A percentile compares a stretch with the other conserved stretches of the same genome.
Conservation (phyloP, 768 basidiomycete genomes). For the Mycena crocata region DNA sequence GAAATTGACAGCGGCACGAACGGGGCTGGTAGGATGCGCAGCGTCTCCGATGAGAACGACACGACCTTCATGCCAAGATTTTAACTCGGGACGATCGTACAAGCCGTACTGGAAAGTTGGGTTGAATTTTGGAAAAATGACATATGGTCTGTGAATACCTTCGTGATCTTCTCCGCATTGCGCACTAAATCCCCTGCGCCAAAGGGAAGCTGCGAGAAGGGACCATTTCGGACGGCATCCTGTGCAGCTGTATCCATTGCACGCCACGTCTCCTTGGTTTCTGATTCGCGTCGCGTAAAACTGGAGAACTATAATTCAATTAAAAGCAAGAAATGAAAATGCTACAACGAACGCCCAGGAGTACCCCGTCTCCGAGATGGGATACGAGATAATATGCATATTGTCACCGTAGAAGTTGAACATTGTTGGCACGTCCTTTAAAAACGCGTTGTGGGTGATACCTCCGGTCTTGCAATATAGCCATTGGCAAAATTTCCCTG, state of each 20-base stretch:
- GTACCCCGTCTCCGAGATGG: conserved; percentile 41
- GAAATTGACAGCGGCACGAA: conserved; percentile 33
- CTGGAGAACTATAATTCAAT: conserved; percentile 29
- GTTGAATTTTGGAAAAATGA: background rate
- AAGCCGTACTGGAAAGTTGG: conserved; percentile 49
- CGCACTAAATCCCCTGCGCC: conserved; percentile 34
- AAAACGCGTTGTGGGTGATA: conserved; percentile 39
- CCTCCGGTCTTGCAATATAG: conserved; percentile 46
- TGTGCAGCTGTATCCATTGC: conserved; percentile 44
- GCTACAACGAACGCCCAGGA: conserved; percentile 51
- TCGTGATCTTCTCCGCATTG: conserved; percentile 34
- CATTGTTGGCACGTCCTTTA: conserved; percentile 36
- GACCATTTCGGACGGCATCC: conserved; percentile 32
- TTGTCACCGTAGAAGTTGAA: conserved; percentile 51
- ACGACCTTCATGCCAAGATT: conserved; percentile 54
- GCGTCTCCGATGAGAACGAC: conserved; percentile 58
- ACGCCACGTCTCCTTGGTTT: conserved; percentile 56
- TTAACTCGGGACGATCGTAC: conserved; percentile 56
- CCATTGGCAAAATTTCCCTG: background rate
- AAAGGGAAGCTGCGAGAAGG: conserved; percentile 33
- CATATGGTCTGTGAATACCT: conserved; percentile 20
- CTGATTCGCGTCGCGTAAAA: conserved; percentile 50
- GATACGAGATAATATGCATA: conserved; percentile 51
- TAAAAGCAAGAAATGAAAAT: background rate
- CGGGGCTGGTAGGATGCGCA: conserved; percentile 59